These are phyloP conservation scores for Mitragyna speciosa DNA, from an alignment of 257 asterid genomes.

Conservation along the genomic window DNA sequence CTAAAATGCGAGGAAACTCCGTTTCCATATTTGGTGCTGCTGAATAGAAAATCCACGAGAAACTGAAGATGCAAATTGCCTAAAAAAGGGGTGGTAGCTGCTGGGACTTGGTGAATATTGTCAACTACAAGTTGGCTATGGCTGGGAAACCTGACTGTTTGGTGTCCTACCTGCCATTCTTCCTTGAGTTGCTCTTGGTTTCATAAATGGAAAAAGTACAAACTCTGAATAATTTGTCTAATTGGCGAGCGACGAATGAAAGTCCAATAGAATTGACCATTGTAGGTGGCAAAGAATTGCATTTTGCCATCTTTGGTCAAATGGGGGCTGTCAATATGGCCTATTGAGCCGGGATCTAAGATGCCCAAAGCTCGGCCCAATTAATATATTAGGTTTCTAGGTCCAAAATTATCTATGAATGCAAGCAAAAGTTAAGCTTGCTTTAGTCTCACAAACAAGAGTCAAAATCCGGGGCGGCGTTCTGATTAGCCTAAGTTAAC, in stretches of 20 bases:
- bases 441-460: too few relatives aligned
- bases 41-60: not conserved
- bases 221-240: too few relatives aligned
- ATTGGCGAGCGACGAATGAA: not conserved
- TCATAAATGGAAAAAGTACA: not conserved
- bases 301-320: too few relatives aligned
- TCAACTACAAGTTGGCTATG: not conserved
- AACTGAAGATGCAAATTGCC: not conserved
- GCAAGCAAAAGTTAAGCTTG: too few relatives aligned
- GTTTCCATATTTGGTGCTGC: not conserved
- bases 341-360: too few relatives aligned
- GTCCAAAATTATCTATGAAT: too few relatives aligned
- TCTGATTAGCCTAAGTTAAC: too few relatives aligned
- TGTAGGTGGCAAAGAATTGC: not conserved
- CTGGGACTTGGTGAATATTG: not conserved
- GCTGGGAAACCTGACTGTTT: not conserved
- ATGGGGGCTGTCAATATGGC: too few relatives aligned
- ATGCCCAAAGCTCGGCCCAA: too few relatives aligned
- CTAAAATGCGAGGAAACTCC: not conserved
- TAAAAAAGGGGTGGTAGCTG: not conserved
- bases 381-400: too few relatives aligned
- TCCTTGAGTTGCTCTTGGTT: not conserved
- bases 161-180: not conserved
- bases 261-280: too few relatives aligned
- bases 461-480: too few relatives aligned